Base-by-base conservation (phyloP, 1,284 basidiomycete genomes). In the Moesziomyces globuligerus region DNA sequence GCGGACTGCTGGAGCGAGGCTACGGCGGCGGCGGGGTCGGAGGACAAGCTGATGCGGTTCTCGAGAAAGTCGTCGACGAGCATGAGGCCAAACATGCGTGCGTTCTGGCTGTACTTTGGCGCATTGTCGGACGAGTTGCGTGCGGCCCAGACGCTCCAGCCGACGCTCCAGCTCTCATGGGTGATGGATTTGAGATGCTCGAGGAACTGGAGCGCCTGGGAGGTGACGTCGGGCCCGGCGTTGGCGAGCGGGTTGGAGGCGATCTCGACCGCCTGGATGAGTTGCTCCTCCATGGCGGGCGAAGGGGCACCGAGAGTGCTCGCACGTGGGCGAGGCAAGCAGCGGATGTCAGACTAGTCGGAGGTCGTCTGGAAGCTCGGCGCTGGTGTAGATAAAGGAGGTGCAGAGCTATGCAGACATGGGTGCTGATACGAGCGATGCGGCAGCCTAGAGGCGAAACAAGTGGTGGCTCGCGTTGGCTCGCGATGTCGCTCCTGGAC, bases 41-140 rank as follows among this genome's bases (percentile, higher is more conserved):
- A 54, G 5, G 62, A 56, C 46, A 50, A 34, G 48, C 53, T 50
- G 48, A 76, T 67, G 32, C 89, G 87, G 83, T 89, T 90, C 75
- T 91, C 91, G 61, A 94, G 86, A 79, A 91, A 92, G 53, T 93
- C 91, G 67, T 93, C 91, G 57, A 95, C 83, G 55, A 95, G 88
- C 62, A 91, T 88, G 71, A 95, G 85, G 23, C 90, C 91, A 83
- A 91, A 94, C 84, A 94, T 91, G 55, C 93, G 87, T 38, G 88
- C 90, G 77, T 93, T 88, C 42, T 88, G 83, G 21, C 88, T 87
- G 82, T 92, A 88, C 83, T 89, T 90, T 40, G 77, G 76, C 87
- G 85, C 28, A 83, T 75, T 26, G 88, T 88, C 39, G 89, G 86
- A 81, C 17, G 90, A 84, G n/a, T 48, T 56, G 26, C 73, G 58